phyloP scores from a whole-genome alignment of 2,329 filamentous ascomycete species.

The Exserohilum rostratum region DNA sequence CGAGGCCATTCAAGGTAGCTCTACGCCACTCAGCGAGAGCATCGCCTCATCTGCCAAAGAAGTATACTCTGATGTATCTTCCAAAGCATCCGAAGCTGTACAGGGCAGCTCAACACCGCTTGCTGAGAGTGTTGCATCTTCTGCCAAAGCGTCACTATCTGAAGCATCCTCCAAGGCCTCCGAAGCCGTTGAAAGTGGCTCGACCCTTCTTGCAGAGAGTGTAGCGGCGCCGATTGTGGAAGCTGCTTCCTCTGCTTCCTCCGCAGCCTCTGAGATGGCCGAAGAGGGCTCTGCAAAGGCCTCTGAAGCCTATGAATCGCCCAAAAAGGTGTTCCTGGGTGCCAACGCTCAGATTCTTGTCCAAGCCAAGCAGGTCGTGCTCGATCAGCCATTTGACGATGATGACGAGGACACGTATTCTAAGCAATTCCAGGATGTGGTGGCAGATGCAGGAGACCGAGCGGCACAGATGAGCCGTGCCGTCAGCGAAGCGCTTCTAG shows the following conservation, averaged over 20 bases:
- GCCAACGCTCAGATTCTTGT: constrained; percentile 59
- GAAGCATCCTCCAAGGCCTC: constrained; percentile 37
- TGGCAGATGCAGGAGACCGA: constrained; percentile 59
- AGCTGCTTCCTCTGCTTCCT: constrained; percentile 42
- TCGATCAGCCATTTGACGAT: constrained; percentile 58
- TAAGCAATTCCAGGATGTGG: constrained; percentile 58
- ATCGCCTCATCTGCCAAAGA: constrained; percentile 47
- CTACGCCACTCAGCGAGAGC: constrained; percentile 41
- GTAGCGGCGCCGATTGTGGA: constrained; percentile 46
- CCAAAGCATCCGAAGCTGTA: constrained; percentile 38
- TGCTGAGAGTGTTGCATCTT: constrained; percentile 45
- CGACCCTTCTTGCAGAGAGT: constrained; percentile 39
- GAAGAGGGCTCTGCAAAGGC: constrained; percentile 29
- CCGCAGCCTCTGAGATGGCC: constrained; percentile 26
- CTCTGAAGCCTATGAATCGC: constrained; percentile 36
- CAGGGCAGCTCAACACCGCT: constrained; percentile 39
- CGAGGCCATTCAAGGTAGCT: constrained; percentile 42
- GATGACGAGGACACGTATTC: constrained; percentile 56
- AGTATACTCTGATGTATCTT: constrained; percentile 42
- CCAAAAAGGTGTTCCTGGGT: constrained; percentile 61
- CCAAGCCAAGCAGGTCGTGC: constrained; percentile 54
- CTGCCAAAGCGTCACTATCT: constrained; percentile 45
- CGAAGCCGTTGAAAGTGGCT: constrained; percentile 38
- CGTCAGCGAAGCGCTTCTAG: constrained; percentile 61
- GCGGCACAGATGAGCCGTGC: constrained; percentile 61